phyloP scores from a whole-genome alignment of 441 rosid genomes.

The Pelargonium fulgidum region DNA sequence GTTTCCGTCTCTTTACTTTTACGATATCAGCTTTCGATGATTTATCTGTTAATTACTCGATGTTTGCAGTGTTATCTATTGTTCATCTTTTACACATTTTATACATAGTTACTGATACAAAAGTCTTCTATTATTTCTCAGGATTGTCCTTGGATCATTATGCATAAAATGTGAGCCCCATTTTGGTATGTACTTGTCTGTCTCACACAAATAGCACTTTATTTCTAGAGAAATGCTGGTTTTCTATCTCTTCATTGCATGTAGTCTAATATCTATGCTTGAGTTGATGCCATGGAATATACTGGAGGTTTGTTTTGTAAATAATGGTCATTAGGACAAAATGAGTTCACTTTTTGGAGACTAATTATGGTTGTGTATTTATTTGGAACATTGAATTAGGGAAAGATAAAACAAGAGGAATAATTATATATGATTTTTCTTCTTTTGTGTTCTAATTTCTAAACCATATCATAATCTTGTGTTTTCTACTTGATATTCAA shows the following conservation, averaged over 20 bases:
- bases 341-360: too few species aligned
- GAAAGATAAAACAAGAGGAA: too few species aligned
- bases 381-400: too few species aligned
- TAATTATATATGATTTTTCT: too few species aligned
- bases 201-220: background rate
- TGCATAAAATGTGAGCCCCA: background rate
- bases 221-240: slow-evolving; percentile 1
- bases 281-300: too few species aligned
- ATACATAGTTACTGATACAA: background rate
- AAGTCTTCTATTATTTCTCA: background rate
- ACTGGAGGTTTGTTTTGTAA: background rate
- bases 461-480: too few species aligned
- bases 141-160: background rate
- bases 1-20: background rate
- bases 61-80: too few species aligned
- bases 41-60: background rate
- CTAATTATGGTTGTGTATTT: too few species aligned
- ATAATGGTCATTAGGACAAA: background rate
- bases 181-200: background rate
- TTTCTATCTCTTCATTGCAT: background rate
- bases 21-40: background rate
- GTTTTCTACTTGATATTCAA: too few species aligned
- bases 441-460: too few species aligned
- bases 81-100: too few species aligned
- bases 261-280: background rate